Percentiles rank a stretch among this genome's conserved stretches.
Conservation (phyloP, 2,329 filamentous ascomycete genomes). For the Fusarium bulbicola region DNA sequence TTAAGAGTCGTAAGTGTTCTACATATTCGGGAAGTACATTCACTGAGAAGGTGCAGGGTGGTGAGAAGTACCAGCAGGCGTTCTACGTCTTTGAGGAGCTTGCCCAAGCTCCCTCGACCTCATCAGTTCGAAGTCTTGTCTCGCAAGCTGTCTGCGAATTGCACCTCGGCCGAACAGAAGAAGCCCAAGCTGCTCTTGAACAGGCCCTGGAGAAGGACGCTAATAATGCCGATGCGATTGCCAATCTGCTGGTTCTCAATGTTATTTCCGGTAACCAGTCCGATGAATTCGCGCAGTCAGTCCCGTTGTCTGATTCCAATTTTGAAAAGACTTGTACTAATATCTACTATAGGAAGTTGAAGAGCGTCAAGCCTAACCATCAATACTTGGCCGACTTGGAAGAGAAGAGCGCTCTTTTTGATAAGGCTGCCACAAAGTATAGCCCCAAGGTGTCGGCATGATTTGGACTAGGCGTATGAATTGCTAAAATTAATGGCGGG, state of each 20-base stretch:
- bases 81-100: slow-evolving; percentile 99
- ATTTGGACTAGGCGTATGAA: slow-evolving; percentile 26
- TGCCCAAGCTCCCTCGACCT: slow-evolving; percentile 84
- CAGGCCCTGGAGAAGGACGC: slow-evolving; percentile 81
- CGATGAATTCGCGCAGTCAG: slow-evolving; percentile 69
- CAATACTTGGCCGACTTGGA: slow-evolving; percentile 76
- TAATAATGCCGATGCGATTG: slow-evolving; percentile 76
- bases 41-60: slow-evolving; percentile 68
- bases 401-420: slow-evolving; percentile 89
- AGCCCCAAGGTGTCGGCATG: slow-evolving; percentile 77
- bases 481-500: slow-evolving; percentile 45
- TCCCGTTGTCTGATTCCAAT: slow-evolving; percentile 14
- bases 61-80: slow-evolving; percentile 93
- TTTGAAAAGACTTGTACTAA: slow-evolving; percentile 34
- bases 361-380: slow-evolving; percentile 72
- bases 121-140: slow-evolving; percentile 78
- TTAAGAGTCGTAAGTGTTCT: slow-evolving; percentile 74
- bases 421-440: slow-evolving; percentile 87
- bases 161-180: slow-evolving; percentile 86
- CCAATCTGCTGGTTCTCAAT: slow-evolving; percentile 83
- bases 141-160: slow-evolving; percentile 92
- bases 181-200: slow-evolving; percentile 87
- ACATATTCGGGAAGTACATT: not conserved
- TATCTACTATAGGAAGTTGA: slow-evolving; percentile 60
- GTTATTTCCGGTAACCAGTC: slow-evolving; percentile 78